Base-by-base conservation (phyloP, 352 stramenopile species). In the Stephanocyclus meneghinianus region DNA sequence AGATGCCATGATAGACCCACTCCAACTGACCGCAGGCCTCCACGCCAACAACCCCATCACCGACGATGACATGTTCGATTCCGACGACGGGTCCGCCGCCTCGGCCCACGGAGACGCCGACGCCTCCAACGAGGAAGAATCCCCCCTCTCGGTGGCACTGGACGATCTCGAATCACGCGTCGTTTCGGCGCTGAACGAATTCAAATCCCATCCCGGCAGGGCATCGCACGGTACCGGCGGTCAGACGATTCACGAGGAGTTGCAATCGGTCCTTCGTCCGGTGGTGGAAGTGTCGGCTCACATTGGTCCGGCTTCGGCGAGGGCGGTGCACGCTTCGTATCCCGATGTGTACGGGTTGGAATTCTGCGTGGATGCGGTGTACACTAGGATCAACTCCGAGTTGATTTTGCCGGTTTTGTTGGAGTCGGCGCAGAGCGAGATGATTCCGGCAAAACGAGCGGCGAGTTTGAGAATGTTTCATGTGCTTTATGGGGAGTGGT, bases 271-370 rank as follows among this genome's bases (percentile, higher is more conserved):
- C 1, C 44, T 93, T 7, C 79, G 80, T 53, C 86, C 86, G 15
- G 82, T 91, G 0, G 71, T 93, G 29, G 88, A 93, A 70, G 72
- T 90, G 21, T 82, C 88, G 3, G 78, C 86, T 13, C 88, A 93
- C 59, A 86, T 85, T 21, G 86, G 76, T 48, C 88, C 88, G 3
- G 83, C 76, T 6, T 75, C 87, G 44, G 88, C 82, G 15, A 61
- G 88, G 57, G 53, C 67, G 11, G 32, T 78, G 18, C 44, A 59
- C 10, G 32, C 61, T n/a, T 59, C 51, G 1, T 82, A 76, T 56
- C 67, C 67, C 26, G 59, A 67, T 10, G n/a, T 74, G 30, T 62
- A 71, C 18, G 53, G 13, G 0, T 47, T 78, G n/a, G 83, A 85
- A 62, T 51, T 77, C 35, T 83, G 76, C 59, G 71, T 82, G 11